Evolutionary conservation across 129 eudicot species (phyloP), one percentile per base, ranked within the genome.

Genomic region (Escallonia herrerae): DNA sequence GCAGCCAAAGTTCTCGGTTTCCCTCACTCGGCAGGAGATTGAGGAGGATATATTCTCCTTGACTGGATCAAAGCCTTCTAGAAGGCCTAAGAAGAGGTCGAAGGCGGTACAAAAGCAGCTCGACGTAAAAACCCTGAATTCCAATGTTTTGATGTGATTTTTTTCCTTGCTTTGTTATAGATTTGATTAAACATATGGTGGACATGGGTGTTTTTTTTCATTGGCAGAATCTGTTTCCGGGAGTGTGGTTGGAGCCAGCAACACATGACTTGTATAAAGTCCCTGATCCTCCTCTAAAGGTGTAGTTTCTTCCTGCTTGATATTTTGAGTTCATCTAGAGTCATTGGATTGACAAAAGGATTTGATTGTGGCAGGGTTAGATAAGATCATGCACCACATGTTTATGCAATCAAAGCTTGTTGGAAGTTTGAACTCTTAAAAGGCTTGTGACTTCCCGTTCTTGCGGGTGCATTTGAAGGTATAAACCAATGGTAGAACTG

Each of bases 1-100:
- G 41, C 10, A 40, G 42, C 54, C 15, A n/a, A 59, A 37, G 10
- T 59, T 59, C 8, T 59, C 33, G 39, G 2, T 11, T 6, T 38
- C 64, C 40, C 64, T 59, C 40, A 37, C 64, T 37, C 15, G 3
- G 14, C 6, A 59, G 10, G 64, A 59, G 46, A 59, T 59, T 59
- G 46, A 41, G 14, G 64, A 59, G 64, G 47, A 59, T n/a, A 37
- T 59, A 9, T 40, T 40, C 7, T 40, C n/a, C 9, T 38, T 59
- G 64, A 59, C 64, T 8, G 64, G 64, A 4, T 5, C 45, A 10
- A 10, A 5, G 47, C 64, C 64, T 8, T n/a, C 64, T 2, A 7
- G 47, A 46, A 59, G 14, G 64, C 46, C 64, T 4, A 59, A 40
- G 33, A 59, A 40, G 64, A 40, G 64, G 40, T 2, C 46, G 6